These are phyloP conservation scores for Castanopsis chinensis DNA, from an alignment of 306 rosid genomes.

Conservation along the genomic window DNA sequence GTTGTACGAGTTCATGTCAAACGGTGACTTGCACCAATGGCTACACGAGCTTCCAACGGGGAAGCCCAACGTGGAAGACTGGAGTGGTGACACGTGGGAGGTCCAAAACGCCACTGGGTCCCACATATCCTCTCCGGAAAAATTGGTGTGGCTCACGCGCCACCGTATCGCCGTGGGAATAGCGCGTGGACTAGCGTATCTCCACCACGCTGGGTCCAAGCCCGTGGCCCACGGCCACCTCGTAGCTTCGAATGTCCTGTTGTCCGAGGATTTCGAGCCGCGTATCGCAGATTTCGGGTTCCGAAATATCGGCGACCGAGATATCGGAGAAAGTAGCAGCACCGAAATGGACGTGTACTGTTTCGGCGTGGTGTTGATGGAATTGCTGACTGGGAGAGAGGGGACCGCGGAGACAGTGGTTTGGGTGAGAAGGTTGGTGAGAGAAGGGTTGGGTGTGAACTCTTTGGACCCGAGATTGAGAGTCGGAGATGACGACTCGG, in stretches of 20 bases:
- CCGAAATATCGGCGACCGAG: conserved; percentile 28
- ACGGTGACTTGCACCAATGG: conserved; percentile 92
- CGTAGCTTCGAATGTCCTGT: conserved; percentile 62
- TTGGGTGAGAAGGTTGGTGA: conserved; percentile 72
- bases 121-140: conserved; percentile 45
- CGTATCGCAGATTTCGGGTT: conserved; percentile 81
- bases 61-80: conserved; percentile 86
- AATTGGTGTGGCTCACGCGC: conserved; percentile 73
- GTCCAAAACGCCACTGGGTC: conserved; percentile 37
- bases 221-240: conserved; percentile 85
- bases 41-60: conserved; percentile 89
- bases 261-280: conserved; percentile 73
- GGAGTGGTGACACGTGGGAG: conserved; percentile 95
- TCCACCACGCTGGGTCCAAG: conserved; percentile 88
- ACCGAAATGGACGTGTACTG: conserved; percentile 84
- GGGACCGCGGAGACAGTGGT: conserved; percentile 90
- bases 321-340: conserved; percentile 16
- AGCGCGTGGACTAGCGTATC: conserved; percentile 90
- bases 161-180: conserved; percentile 89
- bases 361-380: conserved; percentile 91
- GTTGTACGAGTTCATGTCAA: conserved; percentile 79
- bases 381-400: conserved; percentile 69
- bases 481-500: conserved; percentile 25
- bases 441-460: conserved; percentile 55
- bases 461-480: conserved; percentile 58